A percentile compares a stretch with the other conserved stretches of the same genome.
These are phyloP conservation scores for Leishmania mexicana DNA, from an alignment of 208 protist species.

Conservation along the genomic window DNA sequence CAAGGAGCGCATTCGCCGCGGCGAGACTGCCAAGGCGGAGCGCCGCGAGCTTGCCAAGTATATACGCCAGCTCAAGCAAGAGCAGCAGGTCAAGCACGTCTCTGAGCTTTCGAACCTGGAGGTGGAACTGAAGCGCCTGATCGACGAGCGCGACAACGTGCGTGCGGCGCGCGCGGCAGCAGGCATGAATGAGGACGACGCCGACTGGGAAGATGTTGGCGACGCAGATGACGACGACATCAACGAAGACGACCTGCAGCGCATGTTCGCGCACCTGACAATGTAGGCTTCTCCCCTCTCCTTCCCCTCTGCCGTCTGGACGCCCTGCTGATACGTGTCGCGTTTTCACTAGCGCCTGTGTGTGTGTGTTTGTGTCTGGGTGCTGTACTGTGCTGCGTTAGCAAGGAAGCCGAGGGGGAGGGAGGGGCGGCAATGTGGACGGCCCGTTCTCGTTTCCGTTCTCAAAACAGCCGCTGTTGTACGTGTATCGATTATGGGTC, in stretches of 20 bases:
- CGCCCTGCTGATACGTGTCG: neutral
- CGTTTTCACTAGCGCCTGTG: neutral
- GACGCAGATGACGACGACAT: slow-evolving; percentile 37
- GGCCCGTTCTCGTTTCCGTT: neutral
- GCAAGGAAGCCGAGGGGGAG: neutral
- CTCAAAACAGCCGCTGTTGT: neutral
- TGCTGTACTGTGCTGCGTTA: neutral
- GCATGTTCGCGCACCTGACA: slow-evolving; percentile 87
- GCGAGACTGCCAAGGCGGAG: slow-evolving; percentile 80
- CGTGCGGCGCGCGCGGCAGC: slow-evolving; percentile 19
- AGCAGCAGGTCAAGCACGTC: slow-evolving; percentile 80
- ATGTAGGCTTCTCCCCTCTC: slow-evolving; percentile 30
- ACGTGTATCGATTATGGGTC: neutral
- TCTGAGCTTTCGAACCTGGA: slow-evolving; percentile 67
- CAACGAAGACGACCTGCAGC: slow-evolving; percentile 65
- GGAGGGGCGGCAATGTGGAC: neutral
- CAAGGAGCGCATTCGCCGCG: slow-evolving; percentile 61
- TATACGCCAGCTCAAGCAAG: slow-evolving; percentile 80
- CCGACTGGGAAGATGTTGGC: slow-evolving; percentile 62
- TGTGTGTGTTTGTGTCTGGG: neutral
- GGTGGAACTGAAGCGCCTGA: slow-evolving; percentile 53
- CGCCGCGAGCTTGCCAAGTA: slow-evolving; percentile 90
- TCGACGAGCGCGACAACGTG: slow-evolving; percentile 35
- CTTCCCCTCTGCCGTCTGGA: neutral
- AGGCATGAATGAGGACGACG: slow-evolving; percentile 43